phyloP scores from a whole-genome alignment of 2,329 filamentous ascomycete species.

The Colletotrichum sp. region DNA sequence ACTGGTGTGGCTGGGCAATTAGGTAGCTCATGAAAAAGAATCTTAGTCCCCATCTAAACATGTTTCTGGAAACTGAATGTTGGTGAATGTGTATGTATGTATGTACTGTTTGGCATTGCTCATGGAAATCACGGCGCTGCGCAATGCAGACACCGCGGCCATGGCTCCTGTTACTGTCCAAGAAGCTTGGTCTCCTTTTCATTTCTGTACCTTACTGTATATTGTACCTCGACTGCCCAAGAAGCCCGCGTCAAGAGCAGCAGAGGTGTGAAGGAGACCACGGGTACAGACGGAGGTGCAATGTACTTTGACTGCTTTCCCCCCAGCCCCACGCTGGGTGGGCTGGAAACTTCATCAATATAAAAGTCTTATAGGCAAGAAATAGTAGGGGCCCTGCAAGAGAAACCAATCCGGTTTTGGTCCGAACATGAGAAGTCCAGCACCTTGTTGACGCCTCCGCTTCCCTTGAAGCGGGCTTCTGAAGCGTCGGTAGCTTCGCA shows the following conservation, averaged over 20 bases:
- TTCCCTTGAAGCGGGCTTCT: no score
- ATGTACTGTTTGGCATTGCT: background rate
- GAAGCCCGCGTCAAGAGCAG: background rate
- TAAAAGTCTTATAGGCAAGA: no score
- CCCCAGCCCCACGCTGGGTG: no score
- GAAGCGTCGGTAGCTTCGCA: no score
- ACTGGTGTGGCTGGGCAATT: constrained; percentile 7
- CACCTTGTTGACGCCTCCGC: no score
- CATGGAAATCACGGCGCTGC: background rate
- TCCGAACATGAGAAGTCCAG: no score
- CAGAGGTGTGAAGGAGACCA: background rate
- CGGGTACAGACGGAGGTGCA: no score
- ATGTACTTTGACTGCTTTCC: no score
- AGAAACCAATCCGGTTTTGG: no score
- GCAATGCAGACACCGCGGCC: background rate
- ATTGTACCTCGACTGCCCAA: background rate
- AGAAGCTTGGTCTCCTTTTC: background rate
- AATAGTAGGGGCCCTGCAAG: no score
- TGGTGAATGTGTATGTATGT: background rate
- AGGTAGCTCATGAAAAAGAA: constrained; percentile 17
- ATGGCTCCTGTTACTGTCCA: background rate
- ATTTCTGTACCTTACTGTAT: background rate
- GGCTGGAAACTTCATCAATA: no score
- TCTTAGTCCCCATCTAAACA: background rate
- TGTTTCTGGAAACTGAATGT: background rate